These are phyloP conservation scores for Ascomycota sp. DNA, from an alignment of 2,329 filamentous ascomycete species.

Conservation along the genomic window DNA sequence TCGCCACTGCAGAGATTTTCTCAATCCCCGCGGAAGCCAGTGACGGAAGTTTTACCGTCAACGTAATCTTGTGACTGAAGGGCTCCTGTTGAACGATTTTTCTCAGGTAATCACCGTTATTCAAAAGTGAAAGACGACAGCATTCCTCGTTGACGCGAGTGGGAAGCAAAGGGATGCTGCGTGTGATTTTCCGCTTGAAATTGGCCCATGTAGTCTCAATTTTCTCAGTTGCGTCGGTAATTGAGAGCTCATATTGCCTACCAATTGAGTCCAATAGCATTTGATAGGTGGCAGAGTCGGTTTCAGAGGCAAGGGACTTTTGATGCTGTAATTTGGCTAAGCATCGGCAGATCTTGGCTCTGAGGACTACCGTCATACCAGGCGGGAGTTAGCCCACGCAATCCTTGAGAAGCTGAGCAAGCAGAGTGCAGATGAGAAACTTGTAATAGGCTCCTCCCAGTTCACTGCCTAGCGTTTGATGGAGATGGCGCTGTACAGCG, in stretches of 20 bases:
- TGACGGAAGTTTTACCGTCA: not conserved
- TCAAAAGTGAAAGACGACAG: constrained; percentile 16
- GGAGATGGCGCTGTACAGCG: constrained; percentile 29
- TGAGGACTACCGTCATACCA: constrained; percentile 5
- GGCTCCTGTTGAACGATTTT: not conserved
- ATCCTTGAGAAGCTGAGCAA: constrained; percentile 25
- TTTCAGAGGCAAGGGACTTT: not conserved
- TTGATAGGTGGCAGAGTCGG: constrained; percentile 1
- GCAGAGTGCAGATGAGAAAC: constrained; percentile 26
- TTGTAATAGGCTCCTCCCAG: constrained; percentile 27
- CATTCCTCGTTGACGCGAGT: constrained; percentile 11
- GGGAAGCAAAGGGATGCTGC: constrained; percentile 21
- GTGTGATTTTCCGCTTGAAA: constrained; percentile 16
- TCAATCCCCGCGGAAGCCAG: not conserved
- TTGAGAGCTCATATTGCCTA: not conserved
- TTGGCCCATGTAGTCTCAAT: constrained; percentile 12
- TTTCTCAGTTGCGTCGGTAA: not conserved
- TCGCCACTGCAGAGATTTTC: not conserved
- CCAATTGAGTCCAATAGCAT: not conserved
- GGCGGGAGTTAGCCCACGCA: constrained; percentile 3
- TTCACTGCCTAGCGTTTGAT: constrained; percentile 14
- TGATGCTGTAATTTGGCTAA: constrained; percentile 32
- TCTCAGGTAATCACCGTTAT: constrained; percentile 17
- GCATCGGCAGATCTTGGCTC: constrained; percentile 33
- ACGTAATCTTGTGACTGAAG: no score